phyloP scores from a whole-genome alignment of 2,329 filamentous ascomycete species.

The Diaporthe capsici region DNA sequence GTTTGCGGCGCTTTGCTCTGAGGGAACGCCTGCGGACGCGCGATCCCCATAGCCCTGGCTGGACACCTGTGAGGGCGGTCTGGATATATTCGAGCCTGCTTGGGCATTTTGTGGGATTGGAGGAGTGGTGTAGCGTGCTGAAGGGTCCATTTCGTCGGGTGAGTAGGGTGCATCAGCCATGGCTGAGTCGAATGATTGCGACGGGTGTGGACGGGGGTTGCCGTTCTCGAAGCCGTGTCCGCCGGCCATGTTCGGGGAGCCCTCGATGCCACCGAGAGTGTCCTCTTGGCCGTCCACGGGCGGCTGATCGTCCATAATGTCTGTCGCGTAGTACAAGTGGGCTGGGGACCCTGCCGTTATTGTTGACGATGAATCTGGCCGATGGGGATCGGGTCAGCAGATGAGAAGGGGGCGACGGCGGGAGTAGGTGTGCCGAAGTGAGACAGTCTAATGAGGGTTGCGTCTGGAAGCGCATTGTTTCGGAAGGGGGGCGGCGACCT shows the following conservation, averaged over 20 bases:
- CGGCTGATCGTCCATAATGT: conserved; percentile 64
- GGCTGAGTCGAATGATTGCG: conserved; percentile 65
- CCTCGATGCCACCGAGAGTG: conserved; percentile 63
- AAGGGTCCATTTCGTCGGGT: conserved; percentile 56
- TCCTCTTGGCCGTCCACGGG: conserved; percentile 62
- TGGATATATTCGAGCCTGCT: conserved; percentile 60
- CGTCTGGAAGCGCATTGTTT: conserved; percentile 35
- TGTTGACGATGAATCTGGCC: conserved; percentile 62
- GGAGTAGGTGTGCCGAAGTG: conserved; percentile 36
- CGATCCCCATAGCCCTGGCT: conserved; percentile 61
- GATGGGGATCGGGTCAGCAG: conserved; percentile 27
- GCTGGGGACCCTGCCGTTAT: conserved; percentile 63
- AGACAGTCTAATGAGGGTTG: conserved; percentile 29
- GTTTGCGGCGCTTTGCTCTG: conserved; percentile 52
- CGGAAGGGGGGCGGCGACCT: conserved; percentile 20
- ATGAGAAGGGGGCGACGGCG: conserved; percentile 53
- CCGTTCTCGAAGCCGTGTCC: conserved; percentile 52
- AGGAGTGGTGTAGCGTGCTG: conserved; percentile 61
- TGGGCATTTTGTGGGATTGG: conserved; percentile 56
- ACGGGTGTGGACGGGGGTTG: conserved; percentile 51
- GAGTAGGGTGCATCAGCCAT: conserved; percentile 52
- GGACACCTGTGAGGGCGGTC: conserved; percentile 70
- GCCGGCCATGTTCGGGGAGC: conserved; percentile 56
- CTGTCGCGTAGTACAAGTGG: conserved; percentile 66
- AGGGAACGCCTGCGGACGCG: conserved; percentile 50